Evolutionary conservation across 768 basidiomycete genomes (phyloP), one percentile per base, ranked within the genome.

Genomic region (Amanita rubescens): DNA sequence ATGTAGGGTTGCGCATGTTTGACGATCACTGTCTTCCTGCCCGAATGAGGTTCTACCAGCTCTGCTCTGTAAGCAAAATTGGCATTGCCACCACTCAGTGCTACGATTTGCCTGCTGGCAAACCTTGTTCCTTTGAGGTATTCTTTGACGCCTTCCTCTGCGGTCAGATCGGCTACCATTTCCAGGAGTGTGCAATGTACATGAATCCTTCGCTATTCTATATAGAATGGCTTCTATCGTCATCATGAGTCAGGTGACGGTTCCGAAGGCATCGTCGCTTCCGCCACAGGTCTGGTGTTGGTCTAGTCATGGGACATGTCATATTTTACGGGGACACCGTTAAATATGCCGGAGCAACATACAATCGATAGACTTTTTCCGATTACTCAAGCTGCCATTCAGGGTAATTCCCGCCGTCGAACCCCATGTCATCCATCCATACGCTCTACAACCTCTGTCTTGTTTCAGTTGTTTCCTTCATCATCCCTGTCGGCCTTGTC

Each of bases 21-120:
- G 39, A 85, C 58, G 27, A 87, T 70, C 11, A 82, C 61, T 3
- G 80, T 82, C 47, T 62, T 54, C 3, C 60, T 65, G 0, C 76
- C 79, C 34, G 72, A 60, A 53, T 76, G 67, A 8, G 73, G 70
- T 32, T 46, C 56, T 14, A 56, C 57, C 39, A 84, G 70, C 30
- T 62, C 61, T n/a, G 85, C 60, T 27, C 85, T 75, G 61, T 73
- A 87, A n/a, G 73, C 63, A 63, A 75, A 86, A 65, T 84, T 86
- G 27, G 70, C 71, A 19, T 30, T 48, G 5, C 85, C 85, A 1
- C 84, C 85, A 3, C 69, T 64, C 20, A 86, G 71, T 8, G 63
- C 56, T 5, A 63, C 64, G 22, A 77, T 67, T 3, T 59, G 61
- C 22, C 64, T 63, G 54, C 73, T 70, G 14, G 75, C 71, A 59